Conservation (phyloP, 2,329 filamentous ascomycete genomes). For the Microcera coccophila region DNA sequence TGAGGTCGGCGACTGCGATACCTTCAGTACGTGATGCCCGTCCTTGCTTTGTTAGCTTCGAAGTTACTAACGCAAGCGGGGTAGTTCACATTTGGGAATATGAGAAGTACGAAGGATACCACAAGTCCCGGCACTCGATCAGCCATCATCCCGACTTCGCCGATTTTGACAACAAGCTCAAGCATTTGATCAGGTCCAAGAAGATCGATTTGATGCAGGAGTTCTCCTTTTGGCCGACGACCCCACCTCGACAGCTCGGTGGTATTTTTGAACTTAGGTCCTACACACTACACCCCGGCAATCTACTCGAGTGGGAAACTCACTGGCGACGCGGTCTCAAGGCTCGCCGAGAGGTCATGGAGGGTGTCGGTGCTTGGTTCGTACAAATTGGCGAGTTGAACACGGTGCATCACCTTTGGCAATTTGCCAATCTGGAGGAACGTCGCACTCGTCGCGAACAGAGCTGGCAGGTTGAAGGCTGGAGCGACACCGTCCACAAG, state of each 20-base stretch:
- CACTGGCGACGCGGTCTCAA: slow-evolving; percentile 93
- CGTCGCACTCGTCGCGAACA: slow-evolving; percentile 84
- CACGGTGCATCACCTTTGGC: slow-evolving; percentile 97
- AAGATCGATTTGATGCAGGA: slow-evolving; percentile 95
- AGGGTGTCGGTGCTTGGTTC: slow-evolving; percentile 97
- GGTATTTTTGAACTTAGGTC: slow-evolving; percentile 94
- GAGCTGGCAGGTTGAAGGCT: slow-evolving; percentile 92
- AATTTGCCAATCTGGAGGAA: slow-evolving; percentile 95
- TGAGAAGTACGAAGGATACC: slow-evolving; percentile 93
- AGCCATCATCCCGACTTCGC: slow-evolving; percentile 77
- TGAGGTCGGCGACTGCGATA: slow-evolving; percentile 95
- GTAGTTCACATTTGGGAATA: slow-evolving; percentile 99
- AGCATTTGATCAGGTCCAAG: slow-evolving; percentile 79
- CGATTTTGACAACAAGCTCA: slow-evolving; percentile 80
- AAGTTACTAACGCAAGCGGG: slow-evolving; percentile 12
- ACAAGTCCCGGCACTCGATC: slow-evolving; percentile 83
- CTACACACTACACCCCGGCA: slow-evolving; percentile 93
- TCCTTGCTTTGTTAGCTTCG: neutral
- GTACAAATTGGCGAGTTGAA: slow-evolving; percentile 97
- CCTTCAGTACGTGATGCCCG: slow-evolving; percentile 65
- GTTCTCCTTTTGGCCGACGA: slow-evolving; percentile 99
- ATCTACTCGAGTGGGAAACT: slow-evolving; percentile 96
- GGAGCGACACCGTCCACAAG: slow-evolving; percentile 97
- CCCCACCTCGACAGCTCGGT: slow-evolving; percentile 80
- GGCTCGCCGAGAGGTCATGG: slow-evolving; percentile 94